Conservation (phyloP, 2,329 filamentous ascomycete genomes). For the Penicillium sp. region DNA sequence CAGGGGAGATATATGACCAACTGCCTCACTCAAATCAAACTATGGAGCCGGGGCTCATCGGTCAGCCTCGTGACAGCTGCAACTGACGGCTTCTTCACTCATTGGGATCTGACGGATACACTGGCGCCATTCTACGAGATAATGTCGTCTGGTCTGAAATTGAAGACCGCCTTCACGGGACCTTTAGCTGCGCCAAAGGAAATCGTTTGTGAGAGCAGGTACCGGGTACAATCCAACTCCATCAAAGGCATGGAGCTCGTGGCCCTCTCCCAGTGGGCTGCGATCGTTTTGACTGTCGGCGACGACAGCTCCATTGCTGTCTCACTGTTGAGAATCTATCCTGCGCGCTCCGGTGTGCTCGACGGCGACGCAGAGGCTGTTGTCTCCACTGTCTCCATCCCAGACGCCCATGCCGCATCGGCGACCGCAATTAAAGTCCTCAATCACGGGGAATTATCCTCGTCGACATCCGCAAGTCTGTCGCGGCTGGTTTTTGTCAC, state of each 20-base stretch:
- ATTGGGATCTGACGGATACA: conserved; percentile 48
- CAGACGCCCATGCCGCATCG: conserved; percentile 42
- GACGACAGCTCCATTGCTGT: conserved; percentile 79
- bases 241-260: conserved; percentile 55
- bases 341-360: neutral
- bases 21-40: conserved; percentile 63
- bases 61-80: conserved; percentile 54
- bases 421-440: conserved; percentile 37
- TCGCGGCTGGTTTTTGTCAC: conserved; percentile 27
- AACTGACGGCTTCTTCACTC: conserved; percentile 70
- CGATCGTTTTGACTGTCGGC: conserved; percentile 66
- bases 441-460: conserved; percentile 1
- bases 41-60: conserved; percentile 41
- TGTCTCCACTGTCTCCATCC: conserved; percentile 31
- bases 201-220: conserved; percentile 32
- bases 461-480: neutral
- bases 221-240: conserved; percentile 68
- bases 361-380: conserved; percentile 6
- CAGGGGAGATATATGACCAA: conserved; percentile 60
- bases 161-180: conserved; percentile 22
- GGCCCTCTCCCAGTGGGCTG: conserved; percentile 25
- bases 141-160: conserved; percentile 11
- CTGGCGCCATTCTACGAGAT: conserved; percentile 27
- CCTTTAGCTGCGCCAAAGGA: conserved; percentile 10
- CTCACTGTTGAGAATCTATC: conserved; percentile 36